A percentile compares a stretch with the other conserved stretches of the same genome.
Conservation (phyloP, 2,329 filamentous ascomycete genomes). For the Calonectria ilicicola region DNA sequence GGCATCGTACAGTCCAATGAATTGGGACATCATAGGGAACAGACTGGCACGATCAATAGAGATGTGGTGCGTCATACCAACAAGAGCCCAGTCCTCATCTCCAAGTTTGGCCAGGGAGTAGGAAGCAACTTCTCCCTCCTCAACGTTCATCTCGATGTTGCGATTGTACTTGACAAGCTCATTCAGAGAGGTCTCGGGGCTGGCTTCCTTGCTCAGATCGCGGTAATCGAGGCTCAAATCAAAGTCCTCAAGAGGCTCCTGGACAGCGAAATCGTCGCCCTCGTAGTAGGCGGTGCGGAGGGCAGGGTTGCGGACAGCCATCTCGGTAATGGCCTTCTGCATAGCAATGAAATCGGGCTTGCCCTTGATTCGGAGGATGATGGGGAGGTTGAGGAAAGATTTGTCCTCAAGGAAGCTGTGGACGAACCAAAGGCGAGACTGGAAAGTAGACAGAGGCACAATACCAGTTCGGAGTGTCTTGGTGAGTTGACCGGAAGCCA, state of each 20-base stretch:
- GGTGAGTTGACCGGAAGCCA: slow-evolving; percentile 37
- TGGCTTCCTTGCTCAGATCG: slow-evolving; percentile 28
- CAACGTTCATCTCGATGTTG: slow-evolving; percentile 39
- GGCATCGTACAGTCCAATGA: slow-evolving; percentile 38
- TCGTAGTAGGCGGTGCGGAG: slow-evolving; percentile 39
- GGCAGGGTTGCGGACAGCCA: slow-evolving; percentile 36
- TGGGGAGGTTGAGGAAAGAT: slow-evolving; percentile 40
- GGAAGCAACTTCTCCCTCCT: slow-evolving; percentile 35
- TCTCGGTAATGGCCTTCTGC: slow-evolving; percentile 32
- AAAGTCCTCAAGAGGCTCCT: slow-evolving; percentile 36
- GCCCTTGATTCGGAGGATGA: slow-evolving; percentile 39
- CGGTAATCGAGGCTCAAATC: slow-evolving; percentile 33
- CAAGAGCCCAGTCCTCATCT: slow-evolving; percentile 34
- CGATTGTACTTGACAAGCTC: slow-evolving; percentile 35
- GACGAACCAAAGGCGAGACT: slow-evolving; percentile 42
- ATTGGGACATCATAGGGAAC: slow-evolving; percentile 40
- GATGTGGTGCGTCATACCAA: slow-evolving; percentile 40
- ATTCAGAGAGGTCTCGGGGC: slow-evolving; percentile 25
- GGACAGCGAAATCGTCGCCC: slow-evolving; percentile 38
- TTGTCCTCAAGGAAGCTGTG: slow-evolving; percentile 42
- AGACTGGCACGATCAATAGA: slow-evolving; percentile 39
- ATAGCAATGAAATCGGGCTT: slow-evolving; percentile 31
- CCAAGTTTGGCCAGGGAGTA: slow-evolving; percentile 36
- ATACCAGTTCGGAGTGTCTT: slow-evolving; percentile 21
- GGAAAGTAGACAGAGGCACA: slow-evolving; percentile 41